Evolutionary conservation across 768 basidiomycete genomes (phyloP), one percentile per base, ranked within the genome.

Genomic region (Macrocybe gigantea): DNA sequence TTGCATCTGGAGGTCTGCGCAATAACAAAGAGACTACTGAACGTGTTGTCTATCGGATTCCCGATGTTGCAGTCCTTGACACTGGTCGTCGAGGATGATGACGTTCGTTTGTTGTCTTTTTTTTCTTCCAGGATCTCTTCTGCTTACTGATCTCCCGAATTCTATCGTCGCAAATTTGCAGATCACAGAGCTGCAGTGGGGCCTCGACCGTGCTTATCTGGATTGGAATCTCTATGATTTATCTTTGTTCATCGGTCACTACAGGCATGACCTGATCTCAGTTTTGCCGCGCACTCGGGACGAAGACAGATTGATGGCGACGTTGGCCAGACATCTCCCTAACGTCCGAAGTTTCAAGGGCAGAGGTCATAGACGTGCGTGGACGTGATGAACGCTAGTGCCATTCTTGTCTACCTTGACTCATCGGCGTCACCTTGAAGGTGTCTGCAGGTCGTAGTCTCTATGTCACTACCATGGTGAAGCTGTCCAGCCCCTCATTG

Each of bases 41-140:
- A 44, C 7, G 12, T 44, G 2, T 34, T 44, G 8, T 10, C 42
- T 8, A 30, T 33, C n/a, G 35, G 35, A 34, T 31, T 44, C 5
- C 42, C 42, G 5, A 11, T 5, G 29, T 5, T 44, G 14, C 31
- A 44, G 11, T 13, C n/a, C 31, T 33, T 44, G 22, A 44, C 29
- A n/a, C 32, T 44, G 42, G 42, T 44, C 12, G 32, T 44, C 15
- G 42, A 44, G 32, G 32, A 44, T 33, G 42, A 31, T 13, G 42
- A 44, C 11, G 42, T 44, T n/a, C 31, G 31, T 12, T 14, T 30
- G 32, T 13, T 6, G 35, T 44, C 13, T 31, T 5, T 33, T 11
- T 8, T 44, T 22, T 2, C 8, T 12, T 33, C 11, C 7, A 8
- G 29, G 29, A n/a, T 32, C 10, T 9, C 22, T 22, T 22, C 22